These are phyloP conservation scores for Phyllosticta paracitricarpa DNA, from an alignment of 2,329 filamentous ascomycete genomes.

Conservation along the genomic window DNA sequence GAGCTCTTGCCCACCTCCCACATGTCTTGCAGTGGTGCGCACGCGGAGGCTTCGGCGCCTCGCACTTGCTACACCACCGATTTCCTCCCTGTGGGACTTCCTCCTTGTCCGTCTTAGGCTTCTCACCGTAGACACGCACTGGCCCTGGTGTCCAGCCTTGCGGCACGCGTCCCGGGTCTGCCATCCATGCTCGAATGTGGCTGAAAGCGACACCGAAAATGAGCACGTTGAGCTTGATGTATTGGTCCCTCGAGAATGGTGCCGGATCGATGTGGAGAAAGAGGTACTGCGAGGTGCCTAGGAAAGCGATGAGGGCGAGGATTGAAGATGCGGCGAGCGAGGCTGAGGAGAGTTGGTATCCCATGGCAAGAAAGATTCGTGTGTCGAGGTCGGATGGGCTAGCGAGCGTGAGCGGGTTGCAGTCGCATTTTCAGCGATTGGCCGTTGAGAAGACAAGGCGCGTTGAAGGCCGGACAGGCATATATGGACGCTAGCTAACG, in stretches of 20 bases:
- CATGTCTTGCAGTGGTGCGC: constrained; percentile 77
- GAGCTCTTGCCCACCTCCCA: constrained; percentile 36
- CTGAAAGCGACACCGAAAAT: constrained; percentile 56
- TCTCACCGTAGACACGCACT: constrained; percentile 19
- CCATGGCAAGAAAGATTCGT: neutral
- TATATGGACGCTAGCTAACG: neutral
- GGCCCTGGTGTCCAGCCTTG: constrained; percentile 27
- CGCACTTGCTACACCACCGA: constrained; percentile 68
- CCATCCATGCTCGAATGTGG: constrained; percentile 55
- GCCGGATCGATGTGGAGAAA: constrained; percentile 50
- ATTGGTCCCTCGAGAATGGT: constrained; percentile 48
- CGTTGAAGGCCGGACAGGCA: neutral
- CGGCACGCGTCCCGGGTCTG: constrained; percentile 48
- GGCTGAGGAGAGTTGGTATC: constrained; percentile 15
- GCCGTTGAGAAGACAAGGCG: neutral
- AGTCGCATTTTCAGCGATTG: neutral
- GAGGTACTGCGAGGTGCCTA: constrained; percentile 61
- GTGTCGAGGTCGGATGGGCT: neutral
- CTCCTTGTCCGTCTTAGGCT: constrained; percentile 26
- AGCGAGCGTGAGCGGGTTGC: neutral
- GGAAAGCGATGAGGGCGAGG: constrained; percentile 55
- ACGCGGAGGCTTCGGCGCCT: constrained; percentile 62
- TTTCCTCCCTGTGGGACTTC: constrained; percentile 16
- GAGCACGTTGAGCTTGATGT: constrained; percentile 55
- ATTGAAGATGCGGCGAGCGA: constrained; percentile 59